These are phyloP conservation scores for Lepidium sativum DNA, from an alignment of 345 rosid species.

Conservation along the genomic window DNA sequence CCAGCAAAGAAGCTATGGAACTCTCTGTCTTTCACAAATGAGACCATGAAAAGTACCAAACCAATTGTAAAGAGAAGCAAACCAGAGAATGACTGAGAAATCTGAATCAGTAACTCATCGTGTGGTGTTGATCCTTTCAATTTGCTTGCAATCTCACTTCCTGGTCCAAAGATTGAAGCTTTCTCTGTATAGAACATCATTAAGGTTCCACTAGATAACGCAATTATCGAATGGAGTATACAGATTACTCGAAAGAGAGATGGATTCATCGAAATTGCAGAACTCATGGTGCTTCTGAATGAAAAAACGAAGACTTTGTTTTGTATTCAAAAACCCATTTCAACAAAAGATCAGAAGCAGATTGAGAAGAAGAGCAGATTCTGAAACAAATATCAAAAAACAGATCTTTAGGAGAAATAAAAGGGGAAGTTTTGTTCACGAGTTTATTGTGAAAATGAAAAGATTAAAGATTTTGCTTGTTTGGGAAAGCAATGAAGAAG, in stretches of 20 bases:
- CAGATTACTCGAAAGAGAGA: slow-evolving; percentile 39
- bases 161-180: slow-evolving; percentile 52
- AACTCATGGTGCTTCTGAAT: not conserved
- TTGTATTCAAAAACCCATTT: slow-evolving; percentile 2
- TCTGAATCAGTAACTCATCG: slow-evolving; percentile 76
- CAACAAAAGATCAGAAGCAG: not conserved
- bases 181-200: slow-evolving; percentile 80
- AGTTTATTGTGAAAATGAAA: not conserved
- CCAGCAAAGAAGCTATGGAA: slow-evolving; percentile 80
- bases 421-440: slow-evolving; percentile 3
- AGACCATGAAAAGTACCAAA: slow-evolving; percentile 68
- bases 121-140: slow-evolving; percentile 84
- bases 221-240: slow-evolving; percentile 62
- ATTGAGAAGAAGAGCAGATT: not conserved
- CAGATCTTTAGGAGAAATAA: not conserved
- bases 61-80: slow-evolving; percentile 78
- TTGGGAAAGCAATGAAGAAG: slow-evolving; percentile 16
- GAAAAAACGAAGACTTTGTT: not conserved
- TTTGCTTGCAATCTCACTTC: slow-evolving; percentile 50
- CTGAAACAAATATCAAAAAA: no score
- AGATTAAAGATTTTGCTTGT: not conserved
- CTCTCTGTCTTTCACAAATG: slow-evolving; percentile 69
- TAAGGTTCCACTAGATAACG: slow-evolving; percentile 55
- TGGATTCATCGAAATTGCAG: slow-evolving; percentile 19
- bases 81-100: slow-evolving; percentile 87